Conservation (phyloP, 257 asterid species). For the Jaltomata sinuosa region DNA sequence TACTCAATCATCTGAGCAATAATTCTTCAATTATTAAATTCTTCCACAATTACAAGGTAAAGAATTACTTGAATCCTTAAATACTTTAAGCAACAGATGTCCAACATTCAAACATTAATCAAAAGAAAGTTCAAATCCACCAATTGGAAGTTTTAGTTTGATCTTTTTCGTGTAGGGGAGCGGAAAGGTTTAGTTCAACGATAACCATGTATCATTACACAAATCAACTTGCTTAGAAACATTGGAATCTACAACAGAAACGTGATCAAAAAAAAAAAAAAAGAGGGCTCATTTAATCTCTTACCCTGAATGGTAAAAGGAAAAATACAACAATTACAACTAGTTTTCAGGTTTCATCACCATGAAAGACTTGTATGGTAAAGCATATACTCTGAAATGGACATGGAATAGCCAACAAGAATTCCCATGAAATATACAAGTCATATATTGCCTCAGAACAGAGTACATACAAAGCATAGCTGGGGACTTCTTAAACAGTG, state of each 20-base stretch:
- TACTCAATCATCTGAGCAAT: neutral
- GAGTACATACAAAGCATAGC: constrained; percentile 43
- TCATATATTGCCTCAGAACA: constrained; percentile 30
- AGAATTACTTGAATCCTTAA: neutral
- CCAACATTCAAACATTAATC: neutral
- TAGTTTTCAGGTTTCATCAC: constrained; percentile 1
- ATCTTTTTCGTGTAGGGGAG: neutral
- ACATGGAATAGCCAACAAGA: constrained; percentile 36
- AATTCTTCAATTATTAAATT: neutral
- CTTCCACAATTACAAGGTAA: neutral
- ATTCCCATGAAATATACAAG: constrained; percentile 53
- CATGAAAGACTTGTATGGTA: neutral
- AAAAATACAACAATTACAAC: constrained; percentile 1
- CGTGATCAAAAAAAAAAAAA: neutral
- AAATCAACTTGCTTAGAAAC: neutral
- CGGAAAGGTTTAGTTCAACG: neutral
- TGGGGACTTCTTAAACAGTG: constrained; percentile 40
- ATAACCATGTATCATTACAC: neutral
- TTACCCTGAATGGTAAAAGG: neutral
- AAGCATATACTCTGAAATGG: neutral
- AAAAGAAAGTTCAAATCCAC: neutral
- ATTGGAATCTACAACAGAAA: neutral
- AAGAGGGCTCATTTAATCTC: neutral
- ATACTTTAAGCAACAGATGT: neutral
- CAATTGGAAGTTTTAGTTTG: neutral